Evolutionary conservation across 2,329 filamentous ascomycete genomes (phyloP), one percentile per base, ranked within the genome.

Genomic region (Pseudopyricularia javanii): DNA sequence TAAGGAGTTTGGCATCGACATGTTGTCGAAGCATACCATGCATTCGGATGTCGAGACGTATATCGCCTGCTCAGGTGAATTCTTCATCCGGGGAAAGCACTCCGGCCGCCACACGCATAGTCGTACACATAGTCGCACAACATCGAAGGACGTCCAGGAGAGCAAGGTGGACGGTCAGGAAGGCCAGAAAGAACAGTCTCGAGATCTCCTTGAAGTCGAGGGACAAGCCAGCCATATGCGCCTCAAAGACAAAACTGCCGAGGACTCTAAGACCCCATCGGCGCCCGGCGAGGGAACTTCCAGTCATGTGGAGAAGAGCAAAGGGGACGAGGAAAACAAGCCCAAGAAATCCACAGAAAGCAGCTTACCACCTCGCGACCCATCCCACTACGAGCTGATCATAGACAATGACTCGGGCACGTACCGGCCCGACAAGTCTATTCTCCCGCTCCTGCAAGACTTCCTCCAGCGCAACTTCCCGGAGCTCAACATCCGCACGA

Each of bases 331-430:
- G 40, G 17, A 45, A 45, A 14, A 24, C 8, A 24, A 24, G 40
- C 40, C 40, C 22, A 45, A 45, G 12, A 45, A 3, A 12, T 45
- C 40, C 2, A 24, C 20, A n/a, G 78, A 71, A 0, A 75, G 74
- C 3, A 74, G 74, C 1, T 56, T 67, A 0, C 75, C 74, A 3
- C 76, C 73, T 0, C 59, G 64, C 14, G 66, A 75, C 54, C 78
- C 71, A n/a, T 63, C 66, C 51, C 74, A 75, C 63, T 97, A 95
- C 66, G 86, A 95, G 64, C 78, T 97, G 8, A 74, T 93, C 57
- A 96, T 97, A 62, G 91, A 97, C 71, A 97, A 97, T 62, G 91
- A 95, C 67, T 89, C 84, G 53, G 91, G 91, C 11, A 97, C 91
- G 0, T 97, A 97, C 66, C 80, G 91, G 0, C 91, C 91, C 0